These are phyloP conservation scores for Diplocarpon rosae DNA, from an alignment of 2,329 filamentous ascomycete genomes.

Conservation along the genomic window DNA sequence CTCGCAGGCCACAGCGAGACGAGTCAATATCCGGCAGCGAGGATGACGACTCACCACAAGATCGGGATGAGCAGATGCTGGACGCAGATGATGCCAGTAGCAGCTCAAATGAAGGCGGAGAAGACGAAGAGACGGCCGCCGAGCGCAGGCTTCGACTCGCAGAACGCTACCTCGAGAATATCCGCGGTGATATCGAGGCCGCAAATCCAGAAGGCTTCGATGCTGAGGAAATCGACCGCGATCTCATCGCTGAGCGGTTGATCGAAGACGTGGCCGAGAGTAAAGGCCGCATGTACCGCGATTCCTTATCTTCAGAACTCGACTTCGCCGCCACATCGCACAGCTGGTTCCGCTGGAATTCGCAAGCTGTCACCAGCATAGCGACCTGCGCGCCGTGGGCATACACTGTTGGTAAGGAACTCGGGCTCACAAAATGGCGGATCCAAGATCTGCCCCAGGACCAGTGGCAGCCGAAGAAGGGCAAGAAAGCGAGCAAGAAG, in stretches of 20 bases:
- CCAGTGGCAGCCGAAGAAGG: constrained; percentile 44
- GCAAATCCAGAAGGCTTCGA: constrained; percentile 82
- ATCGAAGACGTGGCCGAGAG: constrained; percentile 86
- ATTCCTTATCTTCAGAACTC: constrained; percentile 59
- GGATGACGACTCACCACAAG: constrained; percentile 51
- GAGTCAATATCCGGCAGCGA: constrained; percentile 80
- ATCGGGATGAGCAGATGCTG: constrained; percentile 47
- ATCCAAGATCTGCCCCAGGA: constrained; percentile 54
- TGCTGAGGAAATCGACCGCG: constrained; percentile 83
- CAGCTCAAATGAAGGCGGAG: constrained; percentile 29
- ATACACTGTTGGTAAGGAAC: constrained; percentile 83
- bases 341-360: constrained; percentile 69
- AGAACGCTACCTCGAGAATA: constrained; percentile 85
- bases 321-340: constrained; percentile 57
- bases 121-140: constrained; percentile 70
- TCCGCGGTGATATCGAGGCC: constrained; percentile 60
- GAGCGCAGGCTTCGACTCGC: constrained; percentile 79
- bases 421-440: constrained; percentile 80
- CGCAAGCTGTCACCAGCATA: constrained; percentile 66
- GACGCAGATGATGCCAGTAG: constrained; percentile 44
- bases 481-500: constrained; percentile 44
- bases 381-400: constrained; percentile 69
- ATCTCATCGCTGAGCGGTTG: constrained; percentile 81
- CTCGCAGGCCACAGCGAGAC: constrained; percentile 34
- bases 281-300: constrained; percentile 78